Percentiles rank a stretch among this genome's conserved stretches.
Conservation (phyloP, 1,139 yeast species). For the Arxiozyma slooffiae region DNA sequence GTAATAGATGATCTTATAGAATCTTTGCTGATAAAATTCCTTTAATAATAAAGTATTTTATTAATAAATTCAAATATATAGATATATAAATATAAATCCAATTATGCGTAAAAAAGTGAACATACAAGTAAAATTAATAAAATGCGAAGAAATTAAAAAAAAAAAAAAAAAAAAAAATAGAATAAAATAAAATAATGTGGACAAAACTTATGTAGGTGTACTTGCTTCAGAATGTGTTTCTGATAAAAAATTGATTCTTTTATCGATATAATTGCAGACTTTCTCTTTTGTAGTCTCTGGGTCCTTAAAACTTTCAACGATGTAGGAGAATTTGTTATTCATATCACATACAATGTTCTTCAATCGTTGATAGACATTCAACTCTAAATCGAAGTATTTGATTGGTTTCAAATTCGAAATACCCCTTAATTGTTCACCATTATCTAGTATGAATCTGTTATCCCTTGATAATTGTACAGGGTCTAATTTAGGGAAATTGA, state of each 20-base stretch:
- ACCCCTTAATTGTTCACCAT: constrained; percentile 24
- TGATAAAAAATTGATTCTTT: constrained; percentile 17
- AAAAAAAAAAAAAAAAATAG: too few relatives aligned
- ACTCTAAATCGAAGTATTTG: constrained; percentile 25
- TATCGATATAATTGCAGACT: constrained; percentile 20
- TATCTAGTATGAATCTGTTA: neutral
- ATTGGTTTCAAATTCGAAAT: constrained; percentile 19
- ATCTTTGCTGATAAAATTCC: too few relatives aligned
- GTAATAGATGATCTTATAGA: neutral
- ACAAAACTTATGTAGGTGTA: neutral
- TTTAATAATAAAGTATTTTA: too few relatives aligned
- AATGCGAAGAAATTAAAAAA: too few relatives aligned
- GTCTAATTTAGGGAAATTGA: constrained; percentile 4
- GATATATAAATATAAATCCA: too few relatives aligned
- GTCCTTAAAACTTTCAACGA: constrained; percentile 14
- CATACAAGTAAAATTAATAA: too few relatives aligned
- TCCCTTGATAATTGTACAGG: constrained; percentile 1
- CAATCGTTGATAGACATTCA: constrained; percentile 21
- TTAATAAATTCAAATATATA: too few relatives aligned
- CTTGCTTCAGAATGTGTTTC: constrained; percentile 9
- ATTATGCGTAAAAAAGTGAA: neutral
- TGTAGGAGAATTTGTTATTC: constrained; percentile 14
- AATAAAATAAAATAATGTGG: too few relatives aligned
- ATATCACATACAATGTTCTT: constrained; percentile 22
- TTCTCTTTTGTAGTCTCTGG: constrained; percentile 11